phyloP scores from a whole-genome alignment of 2,329 filamentous ascomycete species.

The Magnaporthiopsis incrustans region DNA sequence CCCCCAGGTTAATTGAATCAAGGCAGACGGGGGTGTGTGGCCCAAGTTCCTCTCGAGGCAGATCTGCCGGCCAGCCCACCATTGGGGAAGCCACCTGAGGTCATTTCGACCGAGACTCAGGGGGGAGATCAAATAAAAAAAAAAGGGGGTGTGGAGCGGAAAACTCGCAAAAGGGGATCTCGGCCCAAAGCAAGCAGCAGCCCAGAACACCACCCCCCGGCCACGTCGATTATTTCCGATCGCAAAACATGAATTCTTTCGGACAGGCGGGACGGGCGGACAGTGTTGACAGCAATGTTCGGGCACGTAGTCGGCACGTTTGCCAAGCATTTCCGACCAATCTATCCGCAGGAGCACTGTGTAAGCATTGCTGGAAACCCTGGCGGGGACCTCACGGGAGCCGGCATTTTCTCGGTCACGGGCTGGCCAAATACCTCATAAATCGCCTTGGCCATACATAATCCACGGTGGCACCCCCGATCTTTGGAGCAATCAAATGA shows the following conservation, averaged over 20 bases:
- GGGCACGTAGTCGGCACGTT: too few relatives aligned
- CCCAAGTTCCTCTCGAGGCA: not conserved
- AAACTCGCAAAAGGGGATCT: not conserved
- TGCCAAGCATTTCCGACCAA: too few relatives aligned
- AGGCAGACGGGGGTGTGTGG: not conserved
- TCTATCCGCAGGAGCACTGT: not conserved
- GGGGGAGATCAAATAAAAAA: not conserved
- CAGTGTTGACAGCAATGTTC: not conserved
- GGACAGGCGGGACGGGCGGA: too few relatives aligned
- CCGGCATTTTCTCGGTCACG: too few relatives aligned
- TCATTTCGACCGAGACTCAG: not conserved
- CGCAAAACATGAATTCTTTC: not conserved
- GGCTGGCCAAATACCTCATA: too few relatives aligned
- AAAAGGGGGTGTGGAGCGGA: not conserved
- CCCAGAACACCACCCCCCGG: not conserved
- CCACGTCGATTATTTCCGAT: not conserved
- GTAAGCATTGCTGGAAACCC: too few relatives aligned
- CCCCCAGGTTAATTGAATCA: not conserved
- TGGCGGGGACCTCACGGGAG: too few relatives aligned
- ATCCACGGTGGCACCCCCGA: too few relatives aligned
- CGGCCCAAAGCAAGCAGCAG: not conserved
- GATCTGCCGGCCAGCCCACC: not conserved
- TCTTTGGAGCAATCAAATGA: too few relatives aligned
- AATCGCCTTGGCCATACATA: too few relatives aligned
- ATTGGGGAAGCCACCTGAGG: not conserved